Percentiles rank a stretch among this genome's conserved stretches.
These are phyloP conservation scores for Dichotomocladium elegans DNA, from an alignment of 371 early-diverging fungal genomes.

Conservation along the genomic window DNA sequence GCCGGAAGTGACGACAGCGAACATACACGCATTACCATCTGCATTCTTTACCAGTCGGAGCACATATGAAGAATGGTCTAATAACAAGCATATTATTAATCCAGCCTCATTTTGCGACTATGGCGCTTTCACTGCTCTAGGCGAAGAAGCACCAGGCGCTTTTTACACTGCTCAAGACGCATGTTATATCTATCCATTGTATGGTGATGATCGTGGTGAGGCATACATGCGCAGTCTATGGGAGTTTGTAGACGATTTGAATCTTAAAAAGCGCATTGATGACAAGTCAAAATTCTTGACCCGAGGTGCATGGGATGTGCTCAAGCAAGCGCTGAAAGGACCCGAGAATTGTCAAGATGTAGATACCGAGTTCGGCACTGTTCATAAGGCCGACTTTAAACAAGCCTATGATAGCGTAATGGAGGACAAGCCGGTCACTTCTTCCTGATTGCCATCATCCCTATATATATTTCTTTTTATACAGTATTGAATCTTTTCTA, in stretches of 20 bases:
- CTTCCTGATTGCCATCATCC: no score
- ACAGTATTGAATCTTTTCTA: no score
- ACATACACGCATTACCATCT: constrained; percentile 41
- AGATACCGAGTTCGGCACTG: constrained; percentile 29
- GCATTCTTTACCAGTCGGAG: constrained; percentile 33
- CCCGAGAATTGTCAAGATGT: constrained; percentile 1
- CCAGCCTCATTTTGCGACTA: constrained; percentile 51
- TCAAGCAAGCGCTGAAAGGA: constrained; percentile 11
- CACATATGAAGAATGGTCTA: constrained; percentile 33
- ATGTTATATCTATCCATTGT: constrained; percentile 50
- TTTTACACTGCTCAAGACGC: constrained; percentile 44
- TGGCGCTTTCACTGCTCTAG: constrained; percentile 48
- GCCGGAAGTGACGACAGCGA: constrained; percentile 34
- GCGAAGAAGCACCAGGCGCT: constrained; percentile 45
- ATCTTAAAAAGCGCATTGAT: constrained; percentile 13
- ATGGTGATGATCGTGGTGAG: constrained; percentile 61
- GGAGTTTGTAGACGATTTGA: constrained; percentile 53
- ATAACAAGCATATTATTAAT: constrained; percentile 32
- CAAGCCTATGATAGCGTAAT: constrained; percentile 3
- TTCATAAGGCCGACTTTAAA: constrained; percentile 1
- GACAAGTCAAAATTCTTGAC: constrained; percentile 23
- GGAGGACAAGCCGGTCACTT: no score
- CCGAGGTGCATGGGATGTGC: constrained; percentile 21
- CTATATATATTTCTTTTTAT: no score
- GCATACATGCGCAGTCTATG: constrained; percentile 62